Evolutionary conservation across 306 rosid genomes (phyloP).

Genomic region (Casuarina cunninghamiana): DNA sequence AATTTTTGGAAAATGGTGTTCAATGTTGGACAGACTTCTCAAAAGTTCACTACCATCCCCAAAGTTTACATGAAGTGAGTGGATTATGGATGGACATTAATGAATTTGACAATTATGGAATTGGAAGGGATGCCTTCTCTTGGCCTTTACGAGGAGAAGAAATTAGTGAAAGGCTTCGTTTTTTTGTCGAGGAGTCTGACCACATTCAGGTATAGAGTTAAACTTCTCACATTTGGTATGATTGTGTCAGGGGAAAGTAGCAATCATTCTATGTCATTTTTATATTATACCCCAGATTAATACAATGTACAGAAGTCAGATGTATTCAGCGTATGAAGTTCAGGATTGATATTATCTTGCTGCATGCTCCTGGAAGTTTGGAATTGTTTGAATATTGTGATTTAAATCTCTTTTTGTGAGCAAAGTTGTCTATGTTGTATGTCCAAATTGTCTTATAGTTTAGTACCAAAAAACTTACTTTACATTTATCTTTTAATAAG

Average conservation of each 20-base stretch:
- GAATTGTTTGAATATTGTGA: not conserved
- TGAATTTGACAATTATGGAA: slow-evolving; percentile 76
- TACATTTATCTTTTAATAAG: not conserved
- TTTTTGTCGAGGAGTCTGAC: slow-evolving; percentile 90
- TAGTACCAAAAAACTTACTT: not conserved
- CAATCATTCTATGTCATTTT: slow-evolving; percentile 1
- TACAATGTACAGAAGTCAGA: not conserved
- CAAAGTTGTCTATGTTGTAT: not conserved
- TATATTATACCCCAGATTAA: slow-evolving; percentile 6
- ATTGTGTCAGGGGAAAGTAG: slow-evolving; percentile 4
- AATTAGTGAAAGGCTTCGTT: slow-evolving; percentile 76
- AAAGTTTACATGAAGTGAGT: slow-evolving; percentile 68
- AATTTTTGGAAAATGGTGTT: slow-evolving; percentile 64
- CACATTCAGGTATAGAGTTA: slow-evolving; percentile 63
- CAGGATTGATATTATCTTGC: not conserved
- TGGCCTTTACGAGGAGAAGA: slow-evolving; percentile 75
- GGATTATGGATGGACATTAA: slow-evolving; percentile 63
- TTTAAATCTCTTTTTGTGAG: not conserved
- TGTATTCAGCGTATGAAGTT: not conserved
- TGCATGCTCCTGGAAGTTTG: not conserved
- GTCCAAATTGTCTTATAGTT: not conserved
- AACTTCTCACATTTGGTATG: slow-evolving; percentile 9
- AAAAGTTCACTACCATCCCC: slow-evolving; percentile 87
- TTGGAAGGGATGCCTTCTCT: slow-evolving; percentile 68
- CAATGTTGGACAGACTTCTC: slow-evolving; percentile 91